These are phyloP conservation scores for Daldinia vernicosa DNA, from an alignment of 495 filamentous ascomycete genomes.

Conservation along the genomic window DNA sequence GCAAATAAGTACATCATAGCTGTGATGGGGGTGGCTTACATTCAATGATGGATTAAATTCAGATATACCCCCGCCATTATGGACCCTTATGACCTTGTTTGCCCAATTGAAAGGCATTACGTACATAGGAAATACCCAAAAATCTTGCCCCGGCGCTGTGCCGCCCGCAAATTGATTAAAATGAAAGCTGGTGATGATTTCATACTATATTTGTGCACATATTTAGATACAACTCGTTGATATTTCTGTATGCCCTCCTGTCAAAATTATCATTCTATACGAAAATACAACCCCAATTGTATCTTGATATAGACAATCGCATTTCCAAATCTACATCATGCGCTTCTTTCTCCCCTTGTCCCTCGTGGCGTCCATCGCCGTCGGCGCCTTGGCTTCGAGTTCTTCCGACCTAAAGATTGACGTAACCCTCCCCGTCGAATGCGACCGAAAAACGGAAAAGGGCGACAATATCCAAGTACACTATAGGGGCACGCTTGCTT, in stretches of 20 bases:
- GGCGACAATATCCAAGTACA: conserved; percentile 86
- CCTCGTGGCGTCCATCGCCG: conserved; percentile 61
- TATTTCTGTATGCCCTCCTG: neutral
- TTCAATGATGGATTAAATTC: neutral
- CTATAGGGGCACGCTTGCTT: conserved; percentile 81
- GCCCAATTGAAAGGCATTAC: neutral
- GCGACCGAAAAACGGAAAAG: conserved; percentile 73
- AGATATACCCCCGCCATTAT: neutral
- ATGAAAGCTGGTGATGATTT: neutral
- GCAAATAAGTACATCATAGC: neutral
- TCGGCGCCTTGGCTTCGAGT: conserved; percentile 57
- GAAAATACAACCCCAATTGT: neutral
- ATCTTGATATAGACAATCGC: neutral
- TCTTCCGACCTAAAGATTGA: conserved; percentile 73
- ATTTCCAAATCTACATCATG: conserved; percentile 53
- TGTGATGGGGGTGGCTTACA: neutral
- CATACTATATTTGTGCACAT: neutral
- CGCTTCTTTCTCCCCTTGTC: conserved; percentile 65
- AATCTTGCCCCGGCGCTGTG: neutral
- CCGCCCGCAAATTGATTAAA: conserved; percentile 2
- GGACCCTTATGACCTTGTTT: neutral
- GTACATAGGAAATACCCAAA: neutral
- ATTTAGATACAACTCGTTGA: neutral
- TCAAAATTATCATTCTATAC: neutral
- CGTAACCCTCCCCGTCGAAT: conserved; percentile 72